These are phyloP conservation scores for Aspergillus kassunensis DNA, from an alignment of 495 filamentous ascomycete genomes.

Conservation along the genomic window DNA sequence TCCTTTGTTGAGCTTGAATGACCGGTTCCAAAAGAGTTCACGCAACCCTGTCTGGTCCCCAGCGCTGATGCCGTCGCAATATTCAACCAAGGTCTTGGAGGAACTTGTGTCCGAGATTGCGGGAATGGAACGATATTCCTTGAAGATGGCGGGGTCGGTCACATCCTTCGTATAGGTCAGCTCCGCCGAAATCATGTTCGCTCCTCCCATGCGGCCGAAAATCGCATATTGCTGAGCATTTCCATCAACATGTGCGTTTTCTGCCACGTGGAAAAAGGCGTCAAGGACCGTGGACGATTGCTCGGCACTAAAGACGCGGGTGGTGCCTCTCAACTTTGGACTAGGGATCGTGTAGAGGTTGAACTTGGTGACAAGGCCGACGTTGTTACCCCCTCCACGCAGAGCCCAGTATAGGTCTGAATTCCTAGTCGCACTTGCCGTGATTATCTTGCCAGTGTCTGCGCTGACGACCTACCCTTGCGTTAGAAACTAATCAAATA, in stretches of 20 bases:
- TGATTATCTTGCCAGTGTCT: conserved; percentile 34
- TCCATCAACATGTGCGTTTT: conserved; percentile 10
- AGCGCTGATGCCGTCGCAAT: conserved; percentile 39
- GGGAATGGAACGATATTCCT: conserved; percentile 35
- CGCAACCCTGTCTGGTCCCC: conserved; percentile 41
- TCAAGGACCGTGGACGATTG: conserved; percentile 7
- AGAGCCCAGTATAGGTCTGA: conserved; percentile 51
- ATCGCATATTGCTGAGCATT: conserved; percentile 46
- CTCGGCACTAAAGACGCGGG: conserved; percentile 2
- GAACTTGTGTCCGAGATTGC: conserved; percentile 32
- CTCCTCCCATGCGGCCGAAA: conserved; percentile 30
- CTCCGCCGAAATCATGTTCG: conserved; percentile 30
- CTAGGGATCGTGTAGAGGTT: conserved; percentile 31
- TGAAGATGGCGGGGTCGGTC: conserved; percentile 38
- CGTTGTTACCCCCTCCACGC: conserved; percentile 48
- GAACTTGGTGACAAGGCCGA: conserved; percentile 49
- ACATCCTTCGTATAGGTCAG: conserved; percentile 39
- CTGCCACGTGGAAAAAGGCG: conserved; percentile 10
- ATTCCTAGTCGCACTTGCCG: conserved; percentile 29
- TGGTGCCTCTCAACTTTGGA: conserved; percentile 2
- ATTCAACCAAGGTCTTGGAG: conserved; percentile 41
- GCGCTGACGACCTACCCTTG: conserved; percentile 40
- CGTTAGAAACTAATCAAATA: conserved; percentile 25
- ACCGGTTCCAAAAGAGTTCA: conserved; percentile 40
- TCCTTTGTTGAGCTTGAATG: conserved; percentile 31